A percentile compares a stretch with the other conserved stretches of the same genome.
Evolutionary conservation across 140 eudicot genomes (phyloP).

Genomic region (Stevia rebaudiana): DNA sequence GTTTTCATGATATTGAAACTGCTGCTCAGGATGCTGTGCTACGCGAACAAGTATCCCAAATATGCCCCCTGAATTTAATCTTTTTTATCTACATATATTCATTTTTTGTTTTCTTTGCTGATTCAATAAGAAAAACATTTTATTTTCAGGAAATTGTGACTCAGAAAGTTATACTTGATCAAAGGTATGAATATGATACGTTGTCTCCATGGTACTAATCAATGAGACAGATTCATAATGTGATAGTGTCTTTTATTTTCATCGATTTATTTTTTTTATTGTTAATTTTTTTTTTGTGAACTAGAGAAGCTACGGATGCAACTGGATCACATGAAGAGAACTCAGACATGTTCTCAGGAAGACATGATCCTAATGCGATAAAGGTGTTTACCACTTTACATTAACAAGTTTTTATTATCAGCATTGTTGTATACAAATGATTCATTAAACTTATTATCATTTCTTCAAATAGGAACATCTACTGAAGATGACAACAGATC

Average conservation of each 20-base stretch:
- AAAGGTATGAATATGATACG: constrained; percentile 63
- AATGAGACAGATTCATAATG: constrained; percentile 2
- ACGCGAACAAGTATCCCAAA: constrained; percentile 71
- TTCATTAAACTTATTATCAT: constrained; percentile 15
- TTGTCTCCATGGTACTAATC: constrained; percentile 3
- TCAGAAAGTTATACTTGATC: constrained; percentile 72
- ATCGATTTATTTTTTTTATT: constrained; percentile 10
- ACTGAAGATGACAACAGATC: constrained; percentile 67
- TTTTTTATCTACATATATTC: neutral
- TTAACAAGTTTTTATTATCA: neutral
- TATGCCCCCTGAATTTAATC: constrained; percentile 10
- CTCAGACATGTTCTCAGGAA: constrained; percentile 65
- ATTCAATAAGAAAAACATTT: neutral
- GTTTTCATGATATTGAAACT: constrained; percentile 54
- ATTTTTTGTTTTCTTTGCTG: constrained; percentile 8
- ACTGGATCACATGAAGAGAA: constrained; percentile 53
- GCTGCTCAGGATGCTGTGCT: constrained; percentile 84
- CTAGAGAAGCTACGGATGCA: constrained; percentile 65
- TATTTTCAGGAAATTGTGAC: constrained; percentile 64
- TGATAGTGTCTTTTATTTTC: neutral
- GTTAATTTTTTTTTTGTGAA: neutral
- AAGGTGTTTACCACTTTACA: constrained; percentile 45
- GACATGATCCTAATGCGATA: constrained; percentile 74
- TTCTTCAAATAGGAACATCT: constrained; percentile 61
- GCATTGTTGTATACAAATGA: neutral